Evolutionary conservation across 2,329 filamentous ascomycete species (phyloP).

Genomic region (Diplodia sapinea): DNA sequence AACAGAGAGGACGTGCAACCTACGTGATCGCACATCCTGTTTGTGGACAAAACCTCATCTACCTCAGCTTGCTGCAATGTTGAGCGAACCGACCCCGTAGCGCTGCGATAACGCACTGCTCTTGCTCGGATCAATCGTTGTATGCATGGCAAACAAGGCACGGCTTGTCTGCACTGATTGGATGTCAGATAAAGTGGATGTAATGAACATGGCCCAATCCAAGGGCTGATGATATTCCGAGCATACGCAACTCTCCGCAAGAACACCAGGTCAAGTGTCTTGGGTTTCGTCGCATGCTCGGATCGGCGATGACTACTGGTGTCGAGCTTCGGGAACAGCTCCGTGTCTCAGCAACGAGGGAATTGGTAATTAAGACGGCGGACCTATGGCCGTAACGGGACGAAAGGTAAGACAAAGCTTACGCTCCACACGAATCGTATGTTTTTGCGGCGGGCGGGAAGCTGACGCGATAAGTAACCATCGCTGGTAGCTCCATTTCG

Average conservation of each 20-base stretch:
- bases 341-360: background rate
- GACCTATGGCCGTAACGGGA: background rate
- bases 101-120: too few species aligned
- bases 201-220: too few species aligned
- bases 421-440: background rate
- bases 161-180: too few species aligned
- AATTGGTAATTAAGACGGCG: background rate
- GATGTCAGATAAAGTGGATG: too few species aligned
- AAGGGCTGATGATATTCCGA: background rate
- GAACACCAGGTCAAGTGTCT: background rate
- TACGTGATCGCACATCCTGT: too few species aligned
- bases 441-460: background rate
- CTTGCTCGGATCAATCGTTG: too few species aligned
- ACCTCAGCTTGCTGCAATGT: too few species aligned
- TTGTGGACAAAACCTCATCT: too few species aligned
- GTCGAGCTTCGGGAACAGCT: background rate
- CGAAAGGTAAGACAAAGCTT: background rate
- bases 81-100: too few species aligned
- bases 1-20: too few species aligned
- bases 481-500: too few species aligned
- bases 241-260: background rate
- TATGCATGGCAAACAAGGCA: too few species aligned
- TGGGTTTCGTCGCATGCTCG: background rate
- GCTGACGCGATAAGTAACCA: background rate
- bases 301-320: background rate